Percentiles rank a stretch among this genome's conserved stretches.
These are phyloP conservation scores for Solanum gandarillasii DNA, from an alignment of 257 asterid species.

Conservation along the genomic window DNA sequence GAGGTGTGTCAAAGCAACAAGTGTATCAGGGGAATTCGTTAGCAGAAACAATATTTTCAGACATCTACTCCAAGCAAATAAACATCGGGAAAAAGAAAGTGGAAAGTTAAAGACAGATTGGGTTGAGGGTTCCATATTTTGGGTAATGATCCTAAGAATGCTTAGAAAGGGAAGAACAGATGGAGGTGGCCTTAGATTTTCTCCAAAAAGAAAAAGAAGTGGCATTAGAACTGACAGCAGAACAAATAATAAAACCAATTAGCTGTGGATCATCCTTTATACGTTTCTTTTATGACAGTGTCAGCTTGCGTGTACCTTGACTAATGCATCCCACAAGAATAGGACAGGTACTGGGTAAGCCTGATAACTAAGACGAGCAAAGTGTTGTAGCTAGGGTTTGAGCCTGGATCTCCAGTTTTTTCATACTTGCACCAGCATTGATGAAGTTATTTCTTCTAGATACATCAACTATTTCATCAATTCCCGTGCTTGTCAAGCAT, in stretches of 20 bases:
- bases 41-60: neutral
- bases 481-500: neutral
- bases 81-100: neutral
- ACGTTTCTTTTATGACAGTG: neutral
- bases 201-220: neutral
- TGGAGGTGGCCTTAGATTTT: neutral
- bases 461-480: neutral
- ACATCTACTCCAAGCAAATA: neutral
- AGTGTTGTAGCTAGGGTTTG: neutral
- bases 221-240: neutral
- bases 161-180: neutral
- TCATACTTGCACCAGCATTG: neutral
- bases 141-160: neutral
- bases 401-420: neutral
- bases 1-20: neutral
- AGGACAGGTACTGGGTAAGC: neutral
- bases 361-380: neutral
- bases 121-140: neutral
- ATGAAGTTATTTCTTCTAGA: neutral
- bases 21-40: neutral
- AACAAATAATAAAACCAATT: neutral
- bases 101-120: neutral
- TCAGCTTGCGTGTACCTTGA: neutral
- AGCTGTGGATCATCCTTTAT: neutral
- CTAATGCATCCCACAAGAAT: neutral